Base-by-base conservation (phyloP, 2,329 filamentous ascomycete species). In the Gaeumannomyces sp. region DNA sequence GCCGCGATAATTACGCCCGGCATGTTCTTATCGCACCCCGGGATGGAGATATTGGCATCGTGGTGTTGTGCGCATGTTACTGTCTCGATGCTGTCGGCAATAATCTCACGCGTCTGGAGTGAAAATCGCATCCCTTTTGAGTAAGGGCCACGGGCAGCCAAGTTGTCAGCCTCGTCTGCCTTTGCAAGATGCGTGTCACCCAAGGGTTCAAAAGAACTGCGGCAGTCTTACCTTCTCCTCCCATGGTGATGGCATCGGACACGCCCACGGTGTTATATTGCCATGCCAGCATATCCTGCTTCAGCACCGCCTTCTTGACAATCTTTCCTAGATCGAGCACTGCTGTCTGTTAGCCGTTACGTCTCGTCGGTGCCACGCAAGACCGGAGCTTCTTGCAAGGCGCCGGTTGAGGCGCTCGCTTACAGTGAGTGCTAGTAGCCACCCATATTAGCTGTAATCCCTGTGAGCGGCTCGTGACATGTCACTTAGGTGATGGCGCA, bases 11-110 rank as follows among this genome's bases (percentile, higher is more conserved):
- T 80, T 16, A 95, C 91, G 77, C 91, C 91, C 1, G 93, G 93
- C 95, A 99, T 98, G 81, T 99, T 99, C 87, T 99, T 99, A 85
- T 99, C 95, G 79, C 95, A 99, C 61, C 95, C 95, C 19, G 95
- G 95, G 72, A 99, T 90, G 64, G 92, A 96, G 75, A 99, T 90
- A 78, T 98, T 98, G 71, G 88, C 94, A 77, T 99, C 95, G 76
- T 99, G 98, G 93, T 93, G 98, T 79, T 99, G 95, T 22, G 93
- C 95, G 70, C 93, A 90, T 93, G 98, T 99, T 72, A 99, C 95
- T 6, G 95, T 98, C 84, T 99, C 95, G 73, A 99, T 96, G 67
- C 91, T 96, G 80, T 99, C 95, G 73, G 95, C 95, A 72, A 99
- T 99, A 73, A 99, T 86, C 78, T 99, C 95, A 76, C 95, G 86